These are phyloP conservation scores for Chytridiales sp. DNA, from an alignment of 371 early-diverging fungal species.

Conservation along the genomic window DNA sequence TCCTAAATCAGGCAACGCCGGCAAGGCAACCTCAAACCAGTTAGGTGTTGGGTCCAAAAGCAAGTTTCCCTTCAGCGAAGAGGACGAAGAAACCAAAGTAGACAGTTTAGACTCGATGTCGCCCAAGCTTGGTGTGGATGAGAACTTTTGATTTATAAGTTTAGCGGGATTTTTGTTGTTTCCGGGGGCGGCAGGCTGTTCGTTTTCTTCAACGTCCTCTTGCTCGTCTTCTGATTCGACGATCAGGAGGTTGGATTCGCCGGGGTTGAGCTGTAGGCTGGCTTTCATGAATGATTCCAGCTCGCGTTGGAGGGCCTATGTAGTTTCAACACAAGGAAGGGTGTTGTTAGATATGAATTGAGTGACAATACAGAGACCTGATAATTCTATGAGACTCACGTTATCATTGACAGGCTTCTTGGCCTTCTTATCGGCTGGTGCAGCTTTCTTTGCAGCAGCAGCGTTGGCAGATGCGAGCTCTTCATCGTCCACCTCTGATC, in stretches of 20 bases:
- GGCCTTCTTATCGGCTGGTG: constrained; percentile 13
- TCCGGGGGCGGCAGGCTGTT: neutral
- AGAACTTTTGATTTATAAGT: constrained; percentile 1
- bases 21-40: constrained; percentile 14
- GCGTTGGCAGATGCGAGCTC: constrained; percentile 16
- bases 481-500: constrained; percentile 37
- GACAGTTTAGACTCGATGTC: neutral
- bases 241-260: constrained; percentile 14
- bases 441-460: constrained; percentile 7
- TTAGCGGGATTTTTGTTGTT: neutral
- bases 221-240: constrained; percentile 1
- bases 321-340: constrained; percentile 1
- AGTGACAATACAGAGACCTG: constrained; percentile 1
- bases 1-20: neutral
- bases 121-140: neutral
- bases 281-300: constrained; percentile 26
- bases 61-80: constrained; percentile 1
- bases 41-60: constrained; percentile 13
- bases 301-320: constrained; percentile 14
- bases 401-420: neutral
- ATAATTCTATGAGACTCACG: constrained; percentile 1
- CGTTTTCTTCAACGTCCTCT: neutral
- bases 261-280: constrained; percentile 28
- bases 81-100: neutral
- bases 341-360: too few species aligned